Percentiles rank a stretch among this genome's conserved stretches.
Evolutionary conservation across 2,329 filamentous ascomycete species (phyloP).

Genomic region (Aspergillus caelatus): DNA sequence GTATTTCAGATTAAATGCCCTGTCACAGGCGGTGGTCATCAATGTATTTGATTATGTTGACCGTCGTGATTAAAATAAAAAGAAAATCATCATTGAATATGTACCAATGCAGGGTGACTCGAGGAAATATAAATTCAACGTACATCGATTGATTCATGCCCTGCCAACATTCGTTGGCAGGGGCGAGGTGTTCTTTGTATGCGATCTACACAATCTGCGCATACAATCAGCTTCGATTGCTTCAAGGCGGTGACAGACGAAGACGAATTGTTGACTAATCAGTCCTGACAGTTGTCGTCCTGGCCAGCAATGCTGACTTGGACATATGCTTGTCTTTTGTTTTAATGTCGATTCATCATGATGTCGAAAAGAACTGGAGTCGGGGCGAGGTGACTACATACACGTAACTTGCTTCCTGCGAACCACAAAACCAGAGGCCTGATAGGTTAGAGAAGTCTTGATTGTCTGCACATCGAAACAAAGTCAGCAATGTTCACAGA

Average conservation of each 20-base stretch:
- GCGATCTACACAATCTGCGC: slow-evolving; percentile 19
- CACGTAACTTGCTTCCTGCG: slow-evolving; percentile 8
- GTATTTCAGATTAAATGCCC: slow-evolving; percentile 53
- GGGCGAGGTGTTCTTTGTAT: neutral
- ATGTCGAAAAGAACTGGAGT: slow-evolving; percentile 28
- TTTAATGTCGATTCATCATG: slow-evolving; percentile 82
- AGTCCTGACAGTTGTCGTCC: slow-evolving; percentile 59
- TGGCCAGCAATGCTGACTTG: slow-evolving; percentile 60
- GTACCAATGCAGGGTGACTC: slow-evolving; percentile 13
- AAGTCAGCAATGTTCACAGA: slow-evolving; percentile 21
- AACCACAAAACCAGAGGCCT: neutral
- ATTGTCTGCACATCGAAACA: slow-evolving; percentile 5
- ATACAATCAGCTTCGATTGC: slow-evolving; percentile 31
- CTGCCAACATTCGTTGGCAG: neutral
- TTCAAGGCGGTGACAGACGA: slow-evolving; percentile 20
- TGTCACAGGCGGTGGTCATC: slow-evolving; percentile 81
- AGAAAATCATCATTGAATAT: slow-evolving; percentile 67
- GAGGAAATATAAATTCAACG: slow-evolving; percentile 18
- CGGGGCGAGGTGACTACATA: slow-evolving; percentile 31
- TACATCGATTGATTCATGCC: neutral
- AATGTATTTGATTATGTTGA: slow-evolving; percentile 74
- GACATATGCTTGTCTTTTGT: slow-evolving; percentile 97
- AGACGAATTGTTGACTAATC: slow-evolving; percentile 38
- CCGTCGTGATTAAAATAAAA: slow-evolving; percentile 74
- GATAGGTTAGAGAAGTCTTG: neutral